These are phyloP conservation scores for Madurella mycetomatis DNA, from an alignment of 2,329 filamentous ascomycete genomes.

Conservation along the genomic window DNA sequence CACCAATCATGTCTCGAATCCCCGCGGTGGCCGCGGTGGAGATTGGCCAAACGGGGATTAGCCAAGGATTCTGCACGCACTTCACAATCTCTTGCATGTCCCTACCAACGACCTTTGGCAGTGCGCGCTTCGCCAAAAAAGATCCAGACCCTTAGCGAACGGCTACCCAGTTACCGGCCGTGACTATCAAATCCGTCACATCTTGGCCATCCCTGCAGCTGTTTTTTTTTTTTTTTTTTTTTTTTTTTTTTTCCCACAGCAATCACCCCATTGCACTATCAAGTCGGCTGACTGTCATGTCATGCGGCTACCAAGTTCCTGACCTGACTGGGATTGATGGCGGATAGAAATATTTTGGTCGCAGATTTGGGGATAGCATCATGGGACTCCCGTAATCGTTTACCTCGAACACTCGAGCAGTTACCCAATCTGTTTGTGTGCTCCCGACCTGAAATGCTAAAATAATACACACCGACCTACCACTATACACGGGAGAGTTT, in stretches of 20 bases:
- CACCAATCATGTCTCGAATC: constrained; percentile 13
- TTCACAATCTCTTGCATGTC: constrained; percentile 11
- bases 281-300: neutral
- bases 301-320: neutral
- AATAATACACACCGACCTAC: no score
- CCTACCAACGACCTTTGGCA: constrained; percentile 1
- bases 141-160: neutral
- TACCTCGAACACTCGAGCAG: no score
- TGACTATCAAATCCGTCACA: constrained; percentile 2
- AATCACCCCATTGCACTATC: neutral
- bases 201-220: constrained; percentile 5
- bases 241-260: neutral
- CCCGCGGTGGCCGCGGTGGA: neutral
- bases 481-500: neutral
- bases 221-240: no score
- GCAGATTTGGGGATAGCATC: no score
- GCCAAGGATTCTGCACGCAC: neutral
- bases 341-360: no score
- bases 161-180: neutral
- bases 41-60: constrained; percentile 2
- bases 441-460: no score
- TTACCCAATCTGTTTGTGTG: no score
- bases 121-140: neutral
- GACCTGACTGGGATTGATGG: neutral
- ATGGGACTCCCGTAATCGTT: no score